Evolutionary conservation across 2,329 filamentous ascomycete genomes (phyloP).

Genomic region (Endoconidiophora polonica): DNA sequence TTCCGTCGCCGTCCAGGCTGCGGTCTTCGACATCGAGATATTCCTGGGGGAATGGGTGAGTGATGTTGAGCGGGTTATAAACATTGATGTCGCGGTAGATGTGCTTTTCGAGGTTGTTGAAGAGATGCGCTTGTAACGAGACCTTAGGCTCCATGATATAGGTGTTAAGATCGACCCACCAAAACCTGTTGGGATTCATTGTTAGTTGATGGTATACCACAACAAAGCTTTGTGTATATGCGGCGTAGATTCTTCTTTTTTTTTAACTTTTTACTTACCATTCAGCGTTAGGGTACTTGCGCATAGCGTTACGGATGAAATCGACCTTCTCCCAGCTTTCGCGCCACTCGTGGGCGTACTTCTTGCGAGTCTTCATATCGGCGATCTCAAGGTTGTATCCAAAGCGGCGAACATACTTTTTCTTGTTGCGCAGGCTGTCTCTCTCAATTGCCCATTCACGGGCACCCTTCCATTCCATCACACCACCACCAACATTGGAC

Average conservation of each 20-base stretch:
- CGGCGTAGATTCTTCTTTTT: not conserved
- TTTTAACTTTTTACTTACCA: slow-evolving; percentile 47
- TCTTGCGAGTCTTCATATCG: slow-evolving; percentile 97
- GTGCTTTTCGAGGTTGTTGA: slow-evolving; percentile 56
- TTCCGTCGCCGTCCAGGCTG: slow-evolving; percentile 61
- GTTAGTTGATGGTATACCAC: not conserved
- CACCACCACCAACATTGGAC: slow-evolving; percentile 86
- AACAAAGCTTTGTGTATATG: not conserved
- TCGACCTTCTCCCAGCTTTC: slow-evolving; percentile 99
- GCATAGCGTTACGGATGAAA: slow-evolving; percentile 70
- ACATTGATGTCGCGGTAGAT: slow-evolving; percentile 91
- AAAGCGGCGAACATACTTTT: slow-evolving; percentile 71
- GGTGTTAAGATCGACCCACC: slow-evolving; percentile 97
- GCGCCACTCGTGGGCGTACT: slow-evolving; percentile 96
- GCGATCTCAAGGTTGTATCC: slow-evolving; percentile 93
- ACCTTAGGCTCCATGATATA: slow-evolving; percentile 93
- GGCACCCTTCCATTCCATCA: slow-evolving; percentile 98
- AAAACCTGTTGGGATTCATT: slow-evolving; percentile 51
- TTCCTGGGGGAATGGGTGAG: slow-evolving; percentile 56
- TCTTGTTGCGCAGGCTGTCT: slow-evolving; percentile 91
- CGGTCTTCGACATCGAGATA: slow-evolving; percentile 63
- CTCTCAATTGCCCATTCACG: slow-evolving; percentile 96
- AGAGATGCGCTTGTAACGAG: slow-evolving; percentile 80
- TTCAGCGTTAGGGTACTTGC: slow-evolving; percentile 88
- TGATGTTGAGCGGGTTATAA: slow-evolving; percentile 89